Base-by-base conservation (phyloP, 2,329 filamentous ascomycete genomes). In the Colletotrichum scovillei region DNA sequence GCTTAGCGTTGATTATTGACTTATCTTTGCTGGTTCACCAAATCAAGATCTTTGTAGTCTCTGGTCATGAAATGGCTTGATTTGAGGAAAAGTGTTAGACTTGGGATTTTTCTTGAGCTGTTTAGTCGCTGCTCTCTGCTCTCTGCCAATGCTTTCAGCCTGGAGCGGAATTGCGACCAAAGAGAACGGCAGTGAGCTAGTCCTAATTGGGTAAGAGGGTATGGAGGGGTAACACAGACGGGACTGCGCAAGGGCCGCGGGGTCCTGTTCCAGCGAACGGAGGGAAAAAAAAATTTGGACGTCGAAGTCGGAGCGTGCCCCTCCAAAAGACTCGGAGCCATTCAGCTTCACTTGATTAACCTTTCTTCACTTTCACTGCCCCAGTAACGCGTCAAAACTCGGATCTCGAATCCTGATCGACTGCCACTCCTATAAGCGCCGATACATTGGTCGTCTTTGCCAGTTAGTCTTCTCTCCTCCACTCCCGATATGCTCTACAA, bases 231-330 rank as follows among this genome's bases (percentile, higher is more conserved):
- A 71, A 65, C 16, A 42, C 57, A 32, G 42, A 19, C 46, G 24
- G 71, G 42, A 19, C 56, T 26, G 71, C 62, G 62, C 71, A 71
- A 24, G 71, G 67, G 67, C 71, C 71, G 71, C 71, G 60, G 71
- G 71, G 71, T 73, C 62, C 55, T 70, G 55, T 57, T 28, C 60
- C 60, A 73, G 28, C 46, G 11, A 38, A 64, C 42, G 35, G 42
- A 49, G 42, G 42, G 19, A 49, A 55, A 70, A 73, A 72, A 73
- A 72, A 73, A 73, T 57, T 73, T 70, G 56, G 71, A 71, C 32
- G 71, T 71, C 71, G 60, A 73, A 66, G 67, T 71, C 71, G 67
- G 71, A 73, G 71, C 32, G 46, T 70, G 67, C 67, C 71, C 67
- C 71, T 73, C 71, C 71, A 73, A 66, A 71, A 63, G 67, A 66